Conservation (phyloP, 2,329 filamentous ascomycete species). For the Hypomyces perniciosus region DNA sequence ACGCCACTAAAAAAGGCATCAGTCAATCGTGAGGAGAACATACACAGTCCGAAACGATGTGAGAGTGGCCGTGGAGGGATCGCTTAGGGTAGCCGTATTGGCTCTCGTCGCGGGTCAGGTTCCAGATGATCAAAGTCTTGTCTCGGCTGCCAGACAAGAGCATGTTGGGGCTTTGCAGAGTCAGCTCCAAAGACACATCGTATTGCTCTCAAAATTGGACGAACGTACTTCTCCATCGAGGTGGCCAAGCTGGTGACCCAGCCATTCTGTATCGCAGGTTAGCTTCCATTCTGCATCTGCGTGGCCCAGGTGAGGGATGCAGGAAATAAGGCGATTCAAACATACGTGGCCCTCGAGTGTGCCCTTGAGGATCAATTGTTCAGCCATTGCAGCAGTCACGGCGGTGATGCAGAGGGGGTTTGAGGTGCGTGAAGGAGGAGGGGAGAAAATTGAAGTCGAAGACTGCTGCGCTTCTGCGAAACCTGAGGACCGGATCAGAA, state of each 20-base stretch:
- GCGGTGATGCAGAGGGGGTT: conserved; percentile 32
- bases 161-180: conserved; percentile 80
- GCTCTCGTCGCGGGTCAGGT: conserved; percentile 96
- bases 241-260: conserved; percentile 99
- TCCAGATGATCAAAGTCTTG: conserved; percentile 99
- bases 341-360: conserved; percentile 93
- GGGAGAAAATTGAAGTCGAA: conserved; percentile 27
- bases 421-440: conserved; percentile 27
- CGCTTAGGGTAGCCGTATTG: conserved; percentile 99
- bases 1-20: not conserved
- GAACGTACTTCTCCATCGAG: conserved; percentile 91
- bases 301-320: not conserved
- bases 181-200: conserved; percentile 15
- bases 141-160: conserved; percentile 95
- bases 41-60: conserved; percentile 99
- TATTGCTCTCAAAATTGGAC: not conserved
- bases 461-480: conserved; percentile 24
- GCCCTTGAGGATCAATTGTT: conserved; percentile 93
- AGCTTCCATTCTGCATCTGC: conserved; percentile 12
- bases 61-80: conserved; percentile 96
- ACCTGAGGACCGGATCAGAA: conserved; percentile 14
- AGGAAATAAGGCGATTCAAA: conserved; percentile 26
- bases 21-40: conserved; percentile 36
- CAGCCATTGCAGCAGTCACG: conserved; percentile 63
- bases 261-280: conserved; percentile 58